These are phyloP conservation scores for Linanthus parryae DNA, from an alignment of 148 eudicot genomes.

Conservation along the genomic window DNA sequence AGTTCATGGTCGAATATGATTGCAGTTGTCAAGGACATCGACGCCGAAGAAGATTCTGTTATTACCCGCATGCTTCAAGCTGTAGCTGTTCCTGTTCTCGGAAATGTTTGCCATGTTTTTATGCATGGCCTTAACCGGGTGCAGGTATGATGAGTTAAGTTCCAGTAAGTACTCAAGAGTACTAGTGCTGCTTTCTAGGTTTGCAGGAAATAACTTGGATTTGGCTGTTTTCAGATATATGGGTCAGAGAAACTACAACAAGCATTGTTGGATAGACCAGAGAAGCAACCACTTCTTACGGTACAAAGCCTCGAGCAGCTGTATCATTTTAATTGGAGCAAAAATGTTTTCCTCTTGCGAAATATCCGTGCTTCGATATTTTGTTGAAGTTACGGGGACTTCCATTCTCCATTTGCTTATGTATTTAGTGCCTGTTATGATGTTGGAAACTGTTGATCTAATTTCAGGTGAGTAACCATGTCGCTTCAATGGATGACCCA, in stretches of 20 bases:
- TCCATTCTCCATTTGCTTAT: neutral
- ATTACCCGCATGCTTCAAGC: conserved; percentile 78
- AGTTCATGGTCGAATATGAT: neutral
- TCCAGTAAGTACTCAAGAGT: neutral
- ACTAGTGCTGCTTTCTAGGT: neutral
- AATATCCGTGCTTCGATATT: too few relatives aligned
- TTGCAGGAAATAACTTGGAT: conserved; percentile 1
- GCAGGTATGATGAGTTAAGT: conserved; percentile 36
- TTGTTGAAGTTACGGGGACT: too few relatives aligned
- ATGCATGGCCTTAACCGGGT: conserved; percentile 89
- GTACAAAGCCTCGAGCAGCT: conserved; percentile 26
- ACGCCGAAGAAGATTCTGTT: conserved; percentile 68
- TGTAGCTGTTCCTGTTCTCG: conserved; percentile 84
- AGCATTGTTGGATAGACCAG: conserved; percentile 51
- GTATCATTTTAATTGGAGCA: too few relatives aligned
- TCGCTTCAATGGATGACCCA: conserved; percentile 92
- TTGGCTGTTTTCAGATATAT: conserved; percentile 44
- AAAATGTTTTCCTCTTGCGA: too few relatives aligned
- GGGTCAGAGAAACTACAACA: conserved; percentile 81
- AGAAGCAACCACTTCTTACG: conserved; percentile 67
- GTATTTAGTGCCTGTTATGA: neutral
- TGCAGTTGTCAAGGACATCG: conserved; percentile 57
- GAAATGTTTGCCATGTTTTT: conserved; percentile 90
- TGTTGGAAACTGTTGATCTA: conserved; percentile 1
- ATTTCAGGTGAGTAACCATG: conserved; percentile 91